phyloP scores from a whole-genome alignment of 2,329 filamentous ascomycete genomes.

The Fusarium multiceps region DNA sequence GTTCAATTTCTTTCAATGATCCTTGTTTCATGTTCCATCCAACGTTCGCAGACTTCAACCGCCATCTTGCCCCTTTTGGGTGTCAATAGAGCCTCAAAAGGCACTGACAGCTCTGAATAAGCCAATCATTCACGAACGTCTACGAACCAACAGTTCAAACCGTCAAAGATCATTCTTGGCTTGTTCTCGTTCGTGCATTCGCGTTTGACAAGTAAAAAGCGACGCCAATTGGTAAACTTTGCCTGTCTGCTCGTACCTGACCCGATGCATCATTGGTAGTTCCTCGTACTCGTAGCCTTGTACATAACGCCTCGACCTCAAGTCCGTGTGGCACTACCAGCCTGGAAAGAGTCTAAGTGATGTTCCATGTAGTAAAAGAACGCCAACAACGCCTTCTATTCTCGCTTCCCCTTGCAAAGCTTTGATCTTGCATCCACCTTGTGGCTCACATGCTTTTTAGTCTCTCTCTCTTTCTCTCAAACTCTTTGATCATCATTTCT shows the following conservation, averaged over 20 bases:
- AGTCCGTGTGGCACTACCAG: neutral
- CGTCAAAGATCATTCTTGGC: neutral
- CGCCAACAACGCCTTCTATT: conserved; percentile 12
- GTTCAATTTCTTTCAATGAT: neutral
- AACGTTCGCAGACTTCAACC: conserved; percentile 13
- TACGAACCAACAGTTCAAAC: neutral
- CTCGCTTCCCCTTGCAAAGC: neutral
- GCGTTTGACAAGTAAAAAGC: conserved; percentile 10
- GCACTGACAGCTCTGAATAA: conserved; percentile 19
- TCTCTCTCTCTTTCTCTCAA: neutral
- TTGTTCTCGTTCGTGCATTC: conserved; percentile 8
- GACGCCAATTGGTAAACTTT: neutral
- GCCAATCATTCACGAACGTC: neutral
- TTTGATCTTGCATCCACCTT: neutral
- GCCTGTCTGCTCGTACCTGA: neutral
- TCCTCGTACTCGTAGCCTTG: neutral
- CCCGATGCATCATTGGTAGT: neutral
- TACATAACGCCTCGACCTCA: neutral
- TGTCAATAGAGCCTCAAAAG: conserved; percentile 45
- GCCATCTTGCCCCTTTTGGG: conserved; percentile 38
- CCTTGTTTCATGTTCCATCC: conserved; percentile 9
- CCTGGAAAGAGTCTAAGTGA: neutral
- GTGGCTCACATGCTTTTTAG: conserved; percentile 26
- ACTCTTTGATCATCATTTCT: conserved; percentile 1
- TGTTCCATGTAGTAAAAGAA: neutral